phyloP scores from a whole-genome alignment of 108 stramenopile genomes.

The Mediolabrus comicus region DNA sequence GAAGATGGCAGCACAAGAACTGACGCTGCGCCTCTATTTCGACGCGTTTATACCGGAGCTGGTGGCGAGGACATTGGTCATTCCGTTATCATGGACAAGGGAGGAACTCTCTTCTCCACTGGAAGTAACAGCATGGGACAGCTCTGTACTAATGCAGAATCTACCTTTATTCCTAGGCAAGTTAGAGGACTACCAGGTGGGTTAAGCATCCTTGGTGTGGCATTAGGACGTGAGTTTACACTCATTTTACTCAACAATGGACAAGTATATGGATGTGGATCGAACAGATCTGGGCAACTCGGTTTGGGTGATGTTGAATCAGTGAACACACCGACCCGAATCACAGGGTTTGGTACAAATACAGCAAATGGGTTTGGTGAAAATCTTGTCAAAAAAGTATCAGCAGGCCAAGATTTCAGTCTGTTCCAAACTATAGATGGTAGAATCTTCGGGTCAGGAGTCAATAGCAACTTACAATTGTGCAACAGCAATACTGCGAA shows the following conservation, averaged over 20 bases:
- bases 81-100: slow-evolving; percentile 14
- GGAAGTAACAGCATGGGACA: slow-evolving; percentile 18
- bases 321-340: slow-evolving; percentile 1
- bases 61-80: slow-evolving; percentile 18
- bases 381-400: slow-evolving; percentile 14
- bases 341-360: neutral
- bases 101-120: slow-evolving; percentile 11
- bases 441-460: slow-evolving; percentile 29
- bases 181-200: too few species aligned
- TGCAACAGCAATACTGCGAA: slow-evolving; percentile 23
- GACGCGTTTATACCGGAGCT: slow-evolving; percentile 5
- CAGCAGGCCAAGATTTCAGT: slow-evolving; percentile 37
- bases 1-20: too few species aligned
- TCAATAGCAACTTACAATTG: slow-evolving; percentile 40
- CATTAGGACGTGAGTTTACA: slow-evolving; percentile 31
- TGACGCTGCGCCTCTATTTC: slow-evolving; percentile 8
- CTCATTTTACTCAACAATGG: slow-evolving; percentile 24
- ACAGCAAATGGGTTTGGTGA: slow-evolving; percentile 20
- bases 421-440: slow-evolving; percentile 21
- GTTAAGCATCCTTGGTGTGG: too few species aligned
- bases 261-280: slow-evolving; percentile 28
- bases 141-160: slow-evolving; percentile 8
- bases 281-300: slow-evolving; percentile 40
- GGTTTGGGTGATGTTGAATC: slow-evolving; percentile 30
- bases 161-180: neutral